A percentile compares a stretch with the other conserved stretches of the same genome.
phyloP scores from a whole-genome alignment of 345 rosid species.

The Turnera subulata region DNA sequence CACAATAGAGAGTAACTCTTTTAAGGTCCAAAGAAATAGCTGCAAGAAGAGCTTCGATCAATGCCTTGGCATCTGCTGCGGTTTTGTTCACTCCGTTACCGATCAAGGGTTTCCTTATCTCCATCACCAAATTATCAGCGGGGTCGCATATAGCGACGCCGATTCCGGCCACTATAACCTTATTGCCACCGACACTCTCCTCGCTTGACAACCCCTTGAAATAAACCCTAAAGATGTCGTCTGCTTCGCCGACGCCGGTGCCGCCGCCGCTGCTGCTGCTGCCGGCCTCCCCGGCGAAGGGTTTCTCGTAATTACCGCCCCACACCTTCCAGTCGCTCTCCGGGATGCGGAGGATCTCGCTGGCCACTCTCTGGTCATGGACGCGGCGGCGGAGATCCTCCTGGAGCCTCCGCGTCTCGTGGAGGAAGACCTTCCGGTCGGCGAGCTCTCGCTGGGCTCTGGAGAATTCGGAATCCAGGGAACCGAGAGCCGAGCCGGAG shows the following conservation, averaged over 20 bases:
- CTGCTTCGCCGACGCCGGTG: no score
- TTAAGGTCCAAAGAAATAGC: constrained; percentile 46
- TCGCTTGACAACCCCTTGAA: constrained; percentile 32
- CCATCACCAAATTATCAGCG: constrained; percentile 23
- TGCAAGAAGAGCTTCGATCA: constrained; percentile 61
- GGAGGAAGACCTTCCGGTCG: constrained; percentile 35
- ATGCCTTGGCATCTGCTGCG: constrained; percentile 33
- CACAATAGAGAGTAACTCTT: no score
- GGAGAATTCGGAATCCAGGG: constrained; percentile 33
- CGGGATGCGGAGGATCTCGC: constrained; percentile 41
- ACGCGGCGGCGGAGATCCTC: constrained; percentile 53
- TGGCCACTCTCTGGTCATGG: constrained; percentile 56
- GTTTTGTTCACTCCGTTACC: neutral
- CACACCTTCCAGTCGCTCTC: constrained; percentile 48
- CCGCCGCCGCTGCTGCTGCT: neutral
- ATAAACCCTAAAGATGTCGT: constrained; percentile 18
- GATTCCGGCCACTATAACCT: constrained; percentile 22
- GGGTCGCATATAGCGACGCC: constrained; percentile 36
- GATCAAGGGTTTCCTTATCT: constrained; percentile 29
- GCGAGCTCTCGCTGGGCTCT: constrained; percentile 37
- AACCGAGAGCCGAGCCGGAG: constrained; percentile 26
- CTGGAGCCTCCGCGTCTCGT: constrained; percentile 26
- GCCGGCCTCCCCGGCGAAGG: constrained; percentile 23
- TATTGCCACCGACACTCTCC: constrained; percentile 21
- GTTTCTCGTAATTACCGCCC: constrained; percentile 47